Evolutionary conservation across 441 rosid species (phyloP).

Genomic region (Hura crepitans): DNA sequence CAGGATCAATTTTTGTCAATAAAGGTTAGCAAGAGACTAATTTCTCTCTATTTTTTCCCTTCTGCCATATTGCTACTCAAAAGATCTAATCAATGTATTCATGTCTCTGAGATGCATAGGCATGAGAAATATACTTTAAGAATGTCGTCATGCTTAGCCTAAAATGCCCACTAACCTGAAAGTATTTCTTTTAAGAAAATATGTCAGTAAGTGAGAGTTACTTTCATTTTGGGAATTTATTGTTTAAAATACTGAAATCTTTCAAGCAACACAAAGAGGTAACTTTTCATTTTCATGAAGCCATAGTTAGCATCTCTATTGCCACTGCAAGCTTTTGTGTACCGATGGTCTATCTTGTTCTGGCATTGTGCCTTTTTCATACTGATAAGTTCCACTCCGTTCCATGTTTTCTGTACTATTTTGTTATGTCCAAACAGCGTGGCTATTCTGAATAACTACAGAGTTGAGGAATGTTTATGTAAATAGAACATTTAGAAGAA

Average conservation of each 20-base stretch:
- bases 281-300: background rate
- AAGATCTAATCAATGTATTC: background rate
- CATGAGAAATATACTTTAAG: too few relatives aligned
- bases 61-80: background rate
- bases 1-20: conserved; percentile 68
- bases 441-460: background rate
- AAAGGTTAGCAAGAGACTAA: conserved; percentile 39
- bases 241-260: background rate
- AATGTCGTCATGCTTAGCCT: background rate
- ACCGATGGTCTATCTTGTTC: background rate
- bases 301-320: background rate
- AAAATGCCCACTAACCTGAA: background rate
- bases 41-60: background rate
- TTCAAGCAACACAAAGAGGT: background rate
- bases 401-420: background rate
- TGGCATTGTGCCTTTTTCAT: background rate
- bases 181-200: too few relatives aligned
- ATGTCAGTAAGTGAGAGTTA: background rate
- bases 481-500: background rate
- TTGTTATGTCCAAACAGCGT: background rate
- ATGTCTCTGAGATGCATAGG: background rate
- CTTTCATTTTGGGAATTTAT: background rate
- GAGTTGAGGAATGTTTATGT: background rate
- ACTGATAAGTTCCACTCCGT: background rate
- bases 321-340: background rate